Evolutionary conservation across 2,329 filamentous ascomycete species (phyloP), one percentile per base, ranked within the genome.

Genomic region (Clonostachys byssicola): DNA sequence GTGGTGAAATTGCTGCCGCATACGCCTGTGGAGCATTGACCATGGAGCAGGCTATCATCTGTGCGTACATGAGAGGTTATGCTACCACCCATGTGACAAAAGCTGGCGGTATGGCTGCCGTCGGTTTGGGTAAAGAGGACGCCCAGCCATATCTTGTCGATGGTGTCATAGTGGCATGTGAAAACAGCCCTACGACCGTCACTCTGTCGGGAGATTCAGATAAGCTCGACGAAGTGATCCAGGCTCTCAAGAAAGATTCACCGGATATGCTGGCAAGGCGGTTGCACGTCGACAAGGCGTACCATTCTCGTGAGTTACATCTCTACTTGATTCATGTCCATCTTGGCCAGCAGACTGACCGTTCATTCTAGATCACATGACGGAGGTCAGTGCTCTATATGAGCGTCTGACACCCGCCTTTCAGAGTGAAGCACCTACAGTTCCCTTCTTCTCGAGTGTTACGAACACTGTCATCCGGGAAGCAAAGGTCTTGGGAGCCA

Each of bases 391-490:
- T 12, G 34, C 39, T 9, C 34, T 40, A 12, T 39, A 39, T 18
- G 49, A 30, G 23, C 23, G 23, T 30, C 23, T 30, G 23, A 30
- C 23, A 9, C 23, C 23, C 23, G 9, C 23, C 23, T 9, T 30
- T 9, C 36, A 39, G 36, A 18, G 36, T 39, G 36, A 39, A 39
- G 36, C 14, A 12, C 36, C 14, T 18, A 39, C 7, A 49, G 12
- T 50, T 45, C 34, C 46, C 46, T 36, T 41, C 42, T n/a, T 53
- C 51, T 40, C 45, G 17, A 35, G 44, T 2, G 44, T 55, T 16
- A 50, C 36, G 40, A 76, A 91, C 47, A 91, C 86, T 40, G 81
- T 87, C 79, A 35, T 86, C 5, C 72, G 76, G 8, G 77, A 75
- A 14, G 68, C 1, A 68, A 86, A 53, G 23, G 23, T n/a, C 36